Conservation (phyloP, 495 filamentous ascomycete species). For the Podospora pseudoanserina region DNA sequence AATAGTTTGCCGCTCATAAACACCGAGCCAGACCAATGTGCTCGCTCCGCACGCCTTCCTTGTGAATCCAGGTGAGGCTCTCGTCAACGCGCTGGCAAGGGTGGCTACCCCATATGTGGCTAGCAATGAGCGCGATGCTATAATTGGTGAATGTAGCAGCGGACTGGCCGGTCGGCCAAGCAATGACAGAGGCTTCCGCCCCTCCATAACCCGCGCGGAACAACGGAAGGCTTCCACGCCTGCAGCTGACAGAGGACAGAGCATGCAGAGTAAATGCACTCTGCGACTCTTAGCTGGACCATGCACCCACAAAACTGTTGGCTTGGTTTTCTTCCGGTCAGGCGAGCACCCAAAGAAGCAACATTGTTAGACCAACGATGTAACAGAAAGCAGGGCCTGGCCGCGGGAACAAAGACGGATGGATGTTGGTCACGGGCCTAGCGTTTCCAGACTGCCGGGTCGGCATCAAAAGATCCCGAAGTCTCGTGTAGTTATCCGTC, state of each 20-base stretch:
- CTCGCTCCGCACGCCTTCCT: neutral
- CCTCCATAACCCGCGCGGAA: constrained; percentile 3
- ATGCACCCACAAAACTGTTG: neutral
- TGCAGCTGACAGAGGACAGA: neutral
- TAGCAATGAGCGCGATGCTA: neutral
- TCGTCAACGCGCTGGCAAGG: neutral
- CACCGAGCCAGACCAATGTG: neutral
- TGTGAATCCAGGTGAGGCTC: neutral
- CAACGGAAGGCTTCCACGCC: neutral
- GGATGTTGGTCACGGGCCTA: neutral
- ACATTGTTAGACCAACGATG: neutral
- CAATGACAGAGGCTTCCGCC: neutral
- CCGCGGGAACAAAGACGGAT: neutral
- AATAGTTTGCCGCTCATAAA: neutral
- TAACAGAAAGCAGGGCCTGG: neutral
- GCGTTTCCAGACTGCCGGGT: neutral
- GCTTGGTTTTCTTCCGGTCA: neutral
- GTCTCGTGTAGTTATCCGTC: neutral
- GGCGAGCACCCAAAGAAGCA: neutral
- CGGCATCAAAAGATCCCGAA: neutral
- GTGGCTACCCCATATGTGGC: neutral
- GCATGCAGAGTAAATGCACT: neutral
- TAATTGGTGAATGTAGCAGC: neutral
- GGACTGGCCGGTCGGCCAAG: neutral
- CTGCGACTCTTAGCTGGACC: neutral